phyloP scores from a whole-genome alignment of 495 filamentous ascomycete species.

The Cairneyella variabilis region DNA sequence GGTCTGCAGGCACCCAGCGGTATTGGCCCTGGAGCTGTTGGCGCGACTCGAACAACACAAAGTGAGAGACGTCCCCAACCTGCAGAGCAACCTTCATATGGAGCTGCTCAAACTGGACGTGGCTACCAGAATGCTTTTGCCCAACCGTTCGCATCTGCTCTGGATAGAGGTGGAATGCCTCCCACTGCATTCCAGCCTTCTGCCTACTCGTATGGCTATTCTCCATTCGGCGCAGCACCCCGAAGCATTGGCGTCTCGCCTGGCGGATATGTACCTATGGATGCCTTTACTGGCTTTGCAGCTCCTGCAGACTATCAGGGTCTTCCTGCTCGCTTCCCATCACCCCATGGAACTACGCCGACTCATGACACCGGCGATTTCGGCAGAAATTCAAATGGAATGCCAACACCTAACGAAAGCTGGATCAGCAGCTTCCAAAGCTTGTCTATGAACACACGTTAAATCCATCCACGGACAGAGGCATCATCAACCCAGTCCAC shows the following conservation, averaged over 20 bases:
- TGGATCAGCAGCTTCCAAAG: slow-evolving; percentile 49
- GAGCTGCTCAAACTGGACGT: slow-evolving; percentile 34
- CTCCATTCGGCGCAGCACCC: slow-evolving; percentile 37
- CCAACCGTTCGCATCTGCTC: slow-evolving; percentile 27
- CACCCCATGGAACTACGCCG: slow-evolving; percentile 17
- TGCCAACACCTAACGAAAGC: slow-evolving; percentile 13
- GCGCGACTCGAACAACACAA: slow-evolving; percentile 36
- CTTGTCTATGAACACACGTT: slow-evolving; percentile 49
- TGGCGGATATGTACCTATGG: slow-evolving; percentile 32
- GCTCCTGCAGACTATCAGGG: slow-evolving; percentile 38
- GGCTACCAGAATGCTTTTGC: slow-evolving; percentile 28
- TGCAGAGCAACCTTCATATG: slow-evolving; percentile 38
- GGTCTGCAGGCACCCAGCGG: slow-evolving; percentile 64
- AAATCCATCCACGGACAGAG: slow-evolving; percentile 9
- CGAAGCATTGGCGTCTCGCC: slow-evolving; percentile 31
- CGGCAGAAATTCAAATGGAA: slow-evolving; percentile 10
- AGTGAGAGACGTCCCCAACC: slow-evolving; percentile 39
- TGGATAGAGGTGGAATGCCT: slow-evolving; percentile 18
- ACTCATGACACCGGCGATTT: slow-evolving; percentile 20
- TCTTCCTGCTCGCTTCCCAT: slow-evolving; percentile 40
- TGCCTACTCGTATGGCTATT: slow-evolving; percentile 36
- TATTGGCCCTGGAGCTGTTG: slow-evolving; percentile 58
- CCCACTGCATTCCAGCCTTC: slow-evolving; percentile 17
- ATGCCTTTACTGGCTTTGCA: slow-evolving; percentile 40
- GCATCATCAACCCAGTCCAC: not conserved